Base-by-base conservation (phyloP, 768 basidiomycete species). In the Psilocybe tampanensis region DNA sequence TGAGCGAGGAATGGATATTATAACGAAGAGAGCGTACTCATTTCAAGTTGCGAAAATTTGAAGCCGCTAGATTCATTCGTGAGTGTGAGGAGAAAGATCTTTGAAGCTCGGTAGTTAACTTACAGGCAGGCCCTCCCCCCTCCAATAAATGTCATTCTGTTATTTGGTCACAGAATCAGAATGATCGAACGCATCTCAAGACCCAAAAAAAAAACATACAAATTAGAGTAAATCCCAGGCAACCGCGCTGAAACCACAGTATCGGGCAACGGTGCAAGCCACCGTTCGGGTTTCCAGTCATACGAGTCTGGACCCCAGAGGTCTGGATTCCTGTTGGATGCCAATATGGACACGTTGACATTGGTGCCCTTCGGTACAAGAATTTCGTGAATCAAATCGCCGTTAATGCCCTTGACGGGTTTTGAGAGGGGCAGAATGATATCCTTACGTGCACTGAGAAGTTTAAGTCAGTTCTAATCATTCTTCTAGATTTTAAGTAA, bases 11-110 rank as follows among this genome's bases (percentile, higher is more conserved):
- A 24, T 9, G 18, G n/a, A 13, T 21, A 39, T 44, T n/a, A 44
- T 33, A 18, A 44, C 17, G 17, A 26, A 8, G 15, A 44, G 9
- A 6, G 72, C 74, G 23, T 52, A 77, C 78, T 79, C 68, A 76
- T 77, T 58, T 77, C 76, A 13, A 80, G 63, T 56, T 76, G 72
- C 1, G 76, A 72, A 62, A 76, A 78, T 55, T 77, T 77, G 69
- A 78, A 78, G 44, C 77, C 78, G 19, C 62, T 66, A 21, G 1
- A 24, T 15, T 18, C 12, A 34, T 12, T 12, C 32, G 7, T 21
- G 15, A 9, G 23, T 22, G 19, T 23, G 22, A 49, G 36, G 21
- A 2, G 6, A 19, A 15, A 11, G 15, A 48, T 24, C 8, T 19
- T 11, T n/a, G 17, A 26, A 17, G 23, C 4, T 12, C 15, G 2